Evolutionary conservation across 306 rosid genomes (phyloP).

Genomic region (Ceratonia siliqua): DNA sequence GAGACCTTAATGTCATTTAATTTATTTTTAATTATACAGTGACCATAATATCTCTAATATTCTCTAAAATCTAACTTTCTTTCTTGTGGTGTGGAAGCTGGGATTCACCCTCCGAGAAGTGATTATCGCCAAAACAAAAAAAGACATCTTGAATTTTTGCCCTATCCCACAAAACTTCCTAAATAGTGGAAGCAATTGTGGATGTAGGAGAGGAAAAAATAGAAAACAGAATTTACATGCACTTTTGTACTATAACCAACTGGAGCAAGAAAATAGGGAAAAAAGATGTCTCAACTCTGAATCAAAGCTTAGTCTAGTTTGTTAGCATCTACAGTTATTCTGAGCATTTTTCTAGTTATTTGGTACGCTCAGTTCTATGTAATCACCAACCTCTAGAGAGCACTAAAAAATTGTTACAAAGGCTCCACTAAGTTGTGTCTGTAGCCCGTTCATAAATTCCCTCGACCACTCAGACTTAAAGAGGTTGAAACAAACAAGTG

Average conservation of each 20-base stretch:
- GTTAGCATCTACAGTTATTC: constrained; percentile 50
- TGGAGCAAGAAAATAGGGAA: constrained; percentile 35
- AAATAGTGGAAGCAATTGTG: constrained; percentile 16
- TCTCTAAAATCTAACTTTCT: too few species aligned
- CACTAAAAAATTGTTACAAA: too few species aligned
- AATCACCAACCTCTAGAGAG: too few species aligned
- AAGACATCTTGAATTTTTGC: too few species aligned
- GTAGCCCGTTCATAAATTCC: not conserved
- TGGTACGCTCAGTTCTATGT: constrained; percentile 40
- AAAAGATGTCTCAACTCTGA: constrained; percentile 30
- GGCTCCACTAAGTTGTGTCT: not conserved
- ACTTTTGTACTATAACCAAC: constrained; percentile 43
- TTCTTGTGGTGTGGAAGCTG: too few species aligned
- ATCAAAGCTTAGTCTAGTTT: constrained; percentile 42
- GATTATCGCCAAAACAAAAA: too few species aligned
- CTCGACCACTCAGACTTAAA: not conserved
- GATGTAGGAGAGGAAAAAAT: constrained; percentile 27
- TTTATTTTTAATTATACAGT: too few species aligned
- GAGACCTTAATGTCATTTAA: too few species aligned
- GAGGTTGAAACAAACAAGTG: too few species aligned
- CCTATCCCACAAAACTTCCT: constrained; percentile 39
- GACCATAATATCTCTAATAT: too few species aligned
- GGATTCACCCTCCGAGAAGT: too few species aligned
- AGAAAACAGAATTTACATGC: constrained; percentile 47
- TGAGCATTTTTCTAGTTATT: constrained; percentile 41